phyloP scores from a whole-genome alignment of 2,329 filamentous ascomycete genomes.

The Xylariales sp. region DNA sequence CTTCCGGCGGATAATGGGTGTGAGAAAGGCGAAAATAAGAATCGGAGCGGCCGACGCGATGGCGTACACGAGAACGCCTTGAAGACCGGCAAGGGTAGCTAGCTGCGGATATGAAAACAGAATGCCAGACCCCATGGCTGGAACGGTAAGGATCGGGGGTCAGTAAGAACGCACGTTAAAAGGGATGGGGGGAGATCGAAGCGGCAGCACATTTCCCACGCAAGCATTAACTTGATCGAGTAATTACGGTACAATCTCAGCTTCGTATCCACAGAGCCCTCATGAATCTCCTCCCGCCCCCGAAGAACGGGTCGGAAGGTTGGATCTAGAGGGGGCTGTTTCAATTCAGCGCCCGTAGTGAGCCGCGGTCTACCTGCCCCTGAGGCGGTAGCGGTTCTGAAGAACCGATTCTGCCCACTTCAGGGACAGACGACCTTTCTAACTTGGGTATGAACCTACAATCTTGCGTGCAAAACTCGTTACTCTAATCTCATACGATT shows the following conservation, averaged over 20 bases:
- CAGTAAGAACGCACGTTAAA: conserved; percentile 48
- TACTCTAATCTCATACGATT: conserved; percentile 41
- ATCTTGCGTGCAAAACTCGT: conserved; percentile 48
- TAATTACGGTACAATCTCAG: conserved; percentile 96
- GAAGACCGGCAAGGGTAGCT: conserved; percentile 80
- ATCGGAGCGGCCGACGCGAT: conserved; percentile 78
- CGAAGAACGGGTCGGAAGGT: conserved; percentile 52
- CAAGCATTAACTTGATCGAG: conserved; percentile 99
- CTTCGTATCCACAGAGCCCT: conserved; percentile 66
- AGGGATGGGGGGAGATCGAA: conserved; percentile 60
- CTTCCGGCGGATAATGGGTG: conserved; percentile 81
- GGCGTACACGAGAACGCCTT: conserved; percentile 82
- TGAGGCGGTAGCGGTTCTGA: conserved; percentile 11
- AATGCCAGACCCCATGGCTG: conserved; percentile 86
- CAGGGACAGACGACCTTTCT: conserved; percentile 49
- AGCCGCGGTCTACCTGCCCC: conserved; percentile 66
- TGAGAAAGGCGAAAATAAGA: conserved; percentile 78
- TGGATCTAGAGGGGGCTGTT: conserved; percentile 61
- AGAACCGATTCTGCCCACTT: conserved; percentile 20
- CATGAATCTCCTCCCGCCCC: conserved; percentile 53
- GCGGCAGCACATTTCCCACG: conserved; percentile 98
- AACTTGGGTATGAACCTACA: conserved; percentile 60
- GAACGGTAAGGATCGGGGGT: conserved; percentile 58
- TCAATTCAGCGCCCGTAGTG: conserved; percentile 87
- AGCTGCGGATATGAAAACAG: conserved; percentile 86